phyloP scores from a whole-genome alignment of 2,329 filamentous ascomycete species.

The Talaromyces islandicus region DNA sequence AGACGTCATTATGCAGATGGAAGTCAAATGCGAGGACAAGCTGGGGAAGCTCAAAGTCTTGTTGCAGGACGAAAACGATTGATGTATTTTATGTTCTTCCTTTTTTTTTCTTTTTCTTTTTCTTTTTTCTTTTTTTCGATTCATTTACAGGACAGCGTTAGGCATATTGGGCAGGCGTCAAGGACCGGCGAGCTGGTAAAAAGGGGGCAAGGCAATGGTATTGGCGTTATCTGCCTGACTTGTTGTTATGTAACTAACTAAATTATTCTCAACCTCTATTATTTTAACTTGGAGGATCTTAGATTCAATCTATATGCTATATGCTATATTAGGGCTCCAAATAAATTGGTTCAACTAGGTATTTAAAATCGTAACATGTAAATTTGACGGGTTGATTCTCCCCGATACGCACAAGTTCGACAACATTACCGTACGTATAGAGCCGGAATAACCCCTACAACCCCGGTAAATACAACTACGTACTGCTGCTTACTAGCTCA shows the following conservation, averaged over 20 bases:
- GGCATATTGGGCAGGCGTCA: not conserved
- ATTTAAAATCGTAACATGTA: too few species aligned
- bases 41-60: constrained; percentile 36
- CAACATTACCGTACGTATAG: not conserved
- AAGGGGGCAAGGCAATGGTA: not conserved
- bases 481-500: not conserved
- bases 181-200: not conserved
- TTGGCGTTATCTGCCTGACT: not conserved
- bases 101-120: not conserved
- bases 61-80: constrained; percentile 29
- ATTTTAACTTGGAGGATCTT: not conserved
- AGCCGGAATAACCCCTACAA: not conserved
- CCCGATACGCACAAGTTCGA: not conserved
- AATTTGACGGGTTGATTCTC: not conserved
- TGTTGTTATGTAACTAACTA: not conserved
- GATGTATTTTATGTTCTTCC: constrained; percentile 6
- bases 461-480: not conserved
- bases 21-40: constrained; percentile 41
- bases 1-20: constrained; percentile 40
- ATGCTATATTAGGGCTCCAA: not conserved
- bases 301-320: not conserved
- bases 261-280: not conserved
- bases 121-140: not conserved
- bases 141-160: not conserved
- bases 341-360: not conserved